Evolutionary conservation across 257 asterid genomes (phyloP), one percentile per base, ranked within the genome.

Genomic region (Solanum rostratum): DNA sequence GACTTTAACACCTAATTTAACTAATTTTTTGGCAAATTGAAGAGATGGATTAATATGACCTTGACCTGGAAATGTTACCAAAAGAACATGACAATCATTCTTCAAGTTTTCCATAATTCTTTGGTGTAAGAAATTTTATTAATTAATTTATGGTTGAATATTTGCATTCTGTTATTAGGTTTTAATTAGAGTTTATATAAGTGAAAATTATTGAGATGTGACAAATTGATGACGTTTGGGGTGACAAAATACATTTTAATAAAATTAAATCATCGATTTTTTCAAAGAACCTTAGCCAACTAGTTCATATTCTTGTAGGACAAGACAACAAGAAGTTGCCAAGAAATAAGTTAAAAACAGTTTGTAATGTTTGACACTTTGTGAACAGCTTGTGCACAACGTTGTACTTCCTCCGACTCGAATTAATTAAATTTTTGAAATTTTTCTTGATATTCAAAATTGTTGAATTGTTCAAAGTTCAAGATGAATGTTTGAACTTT

Each of bases 41-140:
- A 87, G 86, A n/a, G 76, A 19, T 39, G 89, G 88, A 76, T 87
- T 87, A 74, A 87, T 85, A 46, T 87, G 90, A 71, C 88, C 86
- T 79, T 87, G 90, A 2, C 70, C 88, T n/a, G 88, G 90, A 82
- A 85, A 87, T 63, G 88, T 82, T 22, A 87, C 88, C 1, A 87
- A 24, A 33, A 87, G 88, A 57, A 87, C 68, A 69, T 87, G 86
- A 73, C 84, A 81, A 11, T 57, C 84, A 54, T 81, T 45, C 84
- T 37, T 81, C 46, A 74, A 74, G n/a, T 45, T 74, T 3, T 74
- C 81, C 81, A 74, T 45, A 24, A 22, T 74, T 74, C 0, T 14
- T 71, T 12, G 3, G 11, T 41, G 30, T 16, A 68, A 16, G 15
- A 33, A 33, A 66, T 66, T 16, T 68, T 22, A 62, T 1, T 10